Evolutionary conservation across 1,284 basidiomycete genomes (phyloP).

Genomic region (Ceratobasidium theobromae): DNA sequence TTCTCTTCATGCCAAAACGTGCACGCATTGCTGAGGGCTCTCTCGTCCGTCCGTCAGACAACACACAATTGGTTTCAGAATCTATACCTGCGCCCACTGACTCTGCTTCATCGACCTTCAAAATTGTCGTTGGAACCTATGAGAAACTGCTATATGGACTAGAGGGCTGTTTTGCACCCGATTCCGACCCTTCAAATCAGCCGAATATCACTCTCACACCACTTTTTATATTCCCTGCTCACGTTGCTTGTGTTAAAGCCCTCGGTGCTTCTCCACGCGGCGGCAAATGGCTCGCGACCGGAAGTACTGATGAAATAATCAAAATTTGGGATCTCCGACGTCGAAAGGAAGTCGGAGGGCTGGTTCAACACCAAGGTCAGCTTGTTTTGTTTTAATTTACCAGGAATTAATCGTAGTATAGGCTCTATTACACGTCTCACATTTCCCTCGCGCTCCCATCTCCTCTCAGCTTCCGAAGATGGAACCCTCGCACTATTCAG

Average conservation of each 20-base stretch:
- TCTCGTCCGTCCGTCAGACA: too few relatives aligned
- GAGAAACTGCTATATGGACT: slow-evolving; percentile 95
- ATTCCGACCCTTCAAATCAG: slow-evolving; percentile 39
- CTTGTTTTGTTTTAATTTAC: slow-evolving; percentile 27
- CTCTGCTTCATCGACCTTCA: slow-evolving; percentile 57
- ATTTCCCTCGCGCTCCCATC: slow-evolving; percentile 87
- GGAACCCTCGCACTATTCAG: slow-evolving; percentile 88
- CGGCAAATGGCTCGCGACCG: slow-evolving; percentile 95
- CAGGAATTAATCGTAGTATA: slow-evolving; percentile 39
- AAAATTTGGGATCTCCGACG: slow-evolving; percentile 96
- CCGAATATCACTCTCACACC: slow-evolving; percentile 59
- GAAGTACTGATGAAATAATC: slow-evolving; percentile 91
- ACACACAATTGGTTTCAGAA: too few relatives aligned
- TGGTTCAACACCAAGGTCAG: slow-evolving; percentile 90
- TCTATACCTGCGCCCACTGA: not conserved
- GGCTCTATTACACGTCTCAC: slow-evolving; percentile 89
- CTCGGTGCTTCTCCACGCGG: slow-evolving; percentile 82
- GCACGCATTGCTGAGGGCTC: slow-evolving; percentile 15
- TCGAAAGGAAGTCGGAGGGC: slow-evolving; percentile 87
- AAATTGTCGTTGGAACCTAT: slow-evolving; percentile 88
- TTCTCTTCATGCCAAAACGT: slow-evolving; percentile 24
- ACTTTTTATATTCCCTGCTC: slow-evolving; percentile 94
- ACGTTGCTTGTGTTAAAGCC: slow-evolving; percentile 88
- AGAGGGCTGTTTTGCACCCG: slow-evolving; percentile 58
- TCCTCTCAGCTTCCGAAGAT: slow-evolving; percentile 89